phyloP scores from a whole-genome alignment of 2,329 filamentous ascomycete genomes.

The Eurotiales sp. region DNA sequence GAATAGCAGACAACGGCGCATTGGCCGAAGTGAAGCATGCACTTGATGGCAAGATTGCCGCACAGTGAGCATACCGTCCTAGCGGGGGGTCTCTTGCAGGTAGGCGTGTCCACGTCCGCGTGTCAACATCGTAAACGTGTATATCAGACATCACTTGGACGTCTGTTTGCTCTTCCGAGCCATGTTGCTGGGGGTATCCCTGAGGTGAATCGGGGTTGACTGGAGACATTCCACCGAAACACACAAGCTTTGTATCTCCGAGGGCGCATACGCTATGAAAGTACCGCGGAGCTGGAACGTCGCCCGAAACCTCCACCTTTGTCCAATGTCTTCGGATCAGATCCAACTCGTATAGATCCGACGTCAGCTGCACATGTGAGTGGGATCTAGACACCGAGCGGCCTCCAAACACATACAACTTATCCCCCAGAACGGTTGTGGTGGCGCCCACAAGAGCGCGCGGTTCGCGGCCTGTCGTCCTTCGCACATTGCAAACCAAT shows the following conservation, averaged over 20 bases:
- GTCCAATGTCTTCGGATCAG: slow-evolving; percentile 90
- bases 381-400: slow-evolving; percentile 79
- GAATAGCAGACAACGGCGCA: slow-evolving; percentile 79
- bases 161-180: slow-evolving; percentile 68
- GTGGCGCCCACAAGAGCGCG: slow-evolving; percentile 90
- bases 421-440: slow-evolving; percentile 91
- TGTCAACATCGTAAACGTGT: slow-evolving; percentile 85
- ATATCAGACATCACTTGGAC: slow-evolving; percentile 98
- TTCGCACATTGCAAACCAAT: slow-evolving; percentile 65
- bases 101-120: slow-evolving; percentile 80
- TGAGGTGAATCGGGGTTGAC: slow-evolving; percentile 46
- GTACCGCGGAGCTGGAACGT: slow-evolving; percentile 85
- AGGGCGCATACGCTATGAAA: slow-evolving; percentile 95
- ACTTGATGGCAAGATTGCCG: slow-evolving; percentile 83
- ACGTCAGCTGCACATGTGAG: slow-evolving; percentile 78
- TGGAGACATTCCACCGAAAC: slow-evolving; percentile 97
- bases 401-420: slow-evolving; percentile 94
- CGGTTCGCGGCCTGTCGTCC: slow-evolving; percentile 88
- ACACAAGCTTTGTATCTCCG: slow-evolving; percentile 93
- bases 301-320: slow-evolving; percentile 77
- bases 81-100: slow-evolving; percentile 78
- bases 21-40: slow-evolving; percentile 80
- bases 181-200: slow-evolving; percentile 36
- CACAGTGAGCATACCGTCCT: slow-evolving; percentile 94
- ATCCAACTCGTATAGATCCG: slow-evolving; percentile 90